Base-by-base conservation (phyloP, 257 asterid species). In the Solanum arcanum region DNA sequence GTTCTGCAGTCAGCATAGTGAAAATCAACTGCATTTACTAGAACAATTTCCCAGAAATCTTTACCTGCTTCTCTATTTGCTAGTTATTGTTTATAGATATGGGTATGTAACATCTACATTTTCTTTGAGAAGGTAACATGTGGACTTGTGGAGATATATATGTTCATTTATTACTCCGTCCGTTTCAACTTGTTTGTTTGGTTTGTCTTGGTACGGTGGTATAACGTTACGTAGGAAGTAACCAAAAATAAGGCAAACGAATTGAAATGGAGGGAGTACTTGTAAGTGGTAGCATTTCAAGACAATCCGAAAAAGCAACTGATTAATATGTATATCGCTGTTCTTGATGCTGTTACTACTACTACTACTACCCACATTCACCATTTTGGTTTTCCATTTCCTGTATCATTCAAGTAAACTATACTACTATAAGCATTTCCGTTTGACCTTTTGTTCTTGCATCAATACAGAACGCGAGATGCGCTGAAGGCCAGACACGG, bases 401-500 rank as follows among this genome's bases (percentile, higher is more conserved):
- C 35, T 64, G 72, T 60, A 41, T 10, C 80, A n/a, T n/a, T 69
- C 29, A 42, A 47, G 70, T 9, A 12, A 85, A 70, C n/a, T 33
- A 21, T 83, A 44, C 9, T 31, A 52, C 25, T n/a, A 25, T n/a
- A 29, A 47, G 74, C 60, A 69, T 86, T 62, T 77, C 39, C 25
- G 27, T 78, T 82, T 29, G 39, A 49, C 29, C 11, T 13, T 83
- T 60, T 37, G 70, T 66, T 83, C 84, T 66, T 90, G 87, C 42
- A 47, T 23, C 59, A 47, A 15, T 33, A 31, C 93, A 96, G 99
- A 96, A 86, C 88, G 98, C 96, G 15, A 95, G 93, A 56, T 95
- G 98, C 86, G 92, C 94, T 47, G 95, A 94, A 42, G 98, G 92
- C 88, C 98, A 95, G 86, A 96, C 99, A 29, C 98, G 95, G 87